Conservation (phyloP, 768 basidiomycete genomes). For the Pisolithus tinctorius region DNA sequence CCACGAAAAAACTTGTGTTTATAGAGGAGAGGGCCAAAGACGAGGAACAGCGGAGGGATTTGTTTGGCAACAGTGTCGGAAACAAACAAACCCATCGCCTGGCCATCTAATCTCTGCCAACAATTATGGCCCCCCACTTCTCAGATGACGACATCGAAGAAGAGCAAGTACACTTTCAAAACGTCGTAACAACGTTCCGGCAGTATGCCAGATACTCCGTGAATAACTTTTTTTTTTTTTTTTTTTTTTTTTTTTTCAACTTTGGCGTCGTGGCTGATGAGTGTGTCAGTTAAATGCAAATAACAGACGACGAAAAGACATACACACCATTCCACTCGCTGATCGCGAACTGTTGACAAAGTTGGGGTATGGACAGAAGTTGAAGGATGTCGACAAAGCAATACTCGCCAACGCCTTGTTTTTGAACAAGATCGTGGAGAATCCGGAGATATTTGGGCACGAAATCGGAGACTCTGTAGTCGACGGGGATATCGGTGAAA, state of each 20-base stretch:
- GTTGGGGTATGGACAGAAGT: conserved; percentile 73
- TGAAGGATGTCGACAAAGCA: conserved; percentile 73
- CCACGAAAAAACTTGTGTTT: too few species aligned
- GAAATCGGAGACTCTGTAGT: conserved; percentile 17
- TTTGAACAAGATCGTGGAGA: conserved; percentile 61
- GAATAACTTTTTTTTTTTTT: neutral
- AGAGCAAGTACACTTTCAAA: conserved; percentile 68
- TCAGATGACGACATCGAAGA: conserved; percentile 34
- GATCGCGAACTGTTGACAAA: conserved; percentile 64
- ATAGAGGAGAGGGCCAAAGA: too few species aligned
- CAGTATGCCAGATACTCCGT: conserved; percentile 69
- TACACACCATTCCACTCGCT: conserved; percentile 57
- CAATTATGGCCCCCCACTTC: conserved; percentile 19
- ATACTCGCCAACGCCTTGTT: conserved; percentile 80
- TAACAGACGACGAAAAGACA: conserved; percentile 68
- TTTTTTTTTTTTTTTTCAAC: too few species aligned
- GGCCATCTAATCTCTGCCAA: too few species aligned
- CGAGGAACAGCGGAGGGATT: too few species aligned
- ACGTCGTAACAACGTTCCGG: conserved; percentile 68
- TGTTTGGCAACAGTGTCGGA: too few species aligned
- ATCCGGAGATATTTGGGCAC: conserved; percentile 78
- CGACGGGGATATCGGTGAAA: conserved; percentile 22
- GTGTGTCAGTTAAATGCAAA: conserved; percentile 46
- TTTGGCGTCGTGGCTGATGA: neutral
- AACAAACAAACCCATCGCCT: too few species aligned